phyloP scores from a whole-genome alignment of 75 land plant genomes.

The Sequoia sempervirens region DNA sequence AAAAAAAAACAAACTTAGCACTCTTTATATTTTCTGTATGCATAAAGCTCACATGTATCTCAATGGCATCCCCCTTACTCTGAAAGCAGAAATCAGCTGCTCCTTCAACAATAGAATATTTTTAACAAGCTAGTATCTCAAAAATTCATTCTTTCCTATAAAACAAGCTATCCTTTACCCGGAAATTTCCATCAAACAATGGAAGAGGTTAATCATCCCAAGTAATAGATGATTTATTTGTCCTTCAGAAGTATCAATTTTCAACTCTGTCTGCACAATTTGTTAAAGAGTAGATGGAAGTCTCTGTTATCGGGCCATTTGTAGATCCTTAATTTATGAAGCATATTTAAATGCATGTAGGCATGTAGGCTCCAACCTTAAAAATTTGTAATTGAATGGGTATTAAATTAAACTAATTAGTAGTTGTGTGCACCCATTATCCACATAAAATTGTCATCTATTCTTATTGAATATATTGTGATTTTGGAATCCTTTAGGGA shows the following conservation, averaged over 20 bases:
- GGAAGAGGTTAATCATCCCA: background rate
- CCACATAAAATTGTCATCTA: too few relatives aligned
- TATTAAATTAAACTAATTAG: too few relatives aligned
- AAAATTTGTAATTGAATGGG: too few relatives aligned
- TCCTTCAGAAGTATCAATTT: background rate
- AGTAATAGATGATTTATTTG: background rate
- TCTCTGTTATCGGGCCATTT: too few relatives aligned
- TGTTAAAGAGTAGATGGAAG: background rate
- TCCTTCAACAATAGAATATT: background rate
- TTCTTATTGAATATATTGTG: too few relatives aligned
- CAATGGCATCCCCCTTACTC: background rate
- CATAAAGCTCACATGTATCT: background rate
- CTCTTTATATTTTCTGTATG: background rate
- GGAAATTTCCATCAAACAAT: too few relatives aligned
- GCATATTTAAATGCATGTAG: too few relatives aligned
- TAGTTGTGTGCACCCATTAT: too few relatives aligned
- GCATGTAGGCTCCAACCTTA: too few relatives aligned
- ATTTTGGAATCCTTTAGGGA: too few relatives aligned
- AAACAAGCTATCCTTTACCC: background rate
- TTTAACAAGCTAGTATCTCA: background rate
- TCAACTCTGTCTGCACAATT: background rate
- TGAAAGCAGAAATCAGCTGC: background rate
- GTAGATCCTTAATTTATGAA: too few relatives aligned
- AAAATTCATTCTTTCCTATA: background rate
- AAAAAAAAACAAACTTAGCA: background rate